Conservation (phyloP, 768 basidiomycete species). For the Boletus rex-veris region DNA sequence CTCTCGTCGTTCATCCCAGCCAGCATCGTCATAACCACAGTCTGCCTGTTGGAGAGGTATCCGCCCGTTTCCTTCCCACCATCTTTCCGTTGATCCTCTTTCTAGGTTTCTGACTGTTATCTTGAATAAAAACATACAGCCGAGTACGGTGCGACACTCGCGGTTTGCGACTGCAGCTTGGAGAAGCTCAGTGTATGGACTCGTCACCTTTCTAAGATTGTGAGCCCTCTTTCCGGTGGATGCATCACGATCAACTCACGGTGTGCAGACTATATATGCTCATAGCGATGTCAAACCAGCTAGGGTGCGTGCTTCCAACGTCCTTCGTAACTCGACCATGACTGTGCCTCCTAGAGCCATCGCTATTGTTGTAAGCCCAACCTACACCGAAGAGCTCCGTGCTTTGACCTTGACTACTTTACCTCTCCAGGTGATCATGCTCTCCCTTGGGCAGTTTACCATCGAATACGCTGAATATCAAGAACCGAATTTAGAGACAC, state of each 20-base stretch:
- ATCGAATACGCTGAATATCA: slow-evolving; percentile 37
- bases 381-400: not conserved
- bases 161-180: slow-evolving; percentile 48
- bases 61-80: slow-evolving; percentile 6
- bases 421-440: slow-evolving; percentile 45
- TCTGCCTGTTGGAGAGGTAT: slow-evolving; percentile 62
- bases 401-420: not conserved
- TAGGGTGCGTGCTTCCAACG: slow-evolving; percentile 47
- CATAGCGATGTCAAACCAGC: slow-evolving; percentile 64
- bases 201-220: slow-evolving; percentile 60
- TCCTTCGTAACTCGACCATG: slow-evolving; percentile 1
- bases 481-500: slow-evolving; percentile 14
- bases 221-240: slow-evolving; percentile 32
- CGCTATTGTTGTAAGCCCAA: slow-evolving; percentile 20
- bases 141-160: slow-evolving; percentile 39
- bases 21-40: slow-evolving; percentile 37
- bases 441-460: slow-evolving; percentile 57
- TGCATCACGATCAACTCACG: not conserved
- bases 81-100: not conserved
- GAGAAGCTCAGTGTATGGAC: slow-evolving; percentile 53
- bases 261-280: slow-evolving; percentile 63
- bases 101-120: slow-evolving; percentile 49
- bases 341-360: slow-evolving; percentile 20
- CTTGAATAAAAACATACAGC: slow-evolving; percentile 47
- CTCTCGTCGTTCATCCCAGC: slow-evolving; percentile 47